Evolutionary conservation across 1,284 basidiomycete species (phyloP).

Genomic region (Sporisorium scitamineum): DNA sequence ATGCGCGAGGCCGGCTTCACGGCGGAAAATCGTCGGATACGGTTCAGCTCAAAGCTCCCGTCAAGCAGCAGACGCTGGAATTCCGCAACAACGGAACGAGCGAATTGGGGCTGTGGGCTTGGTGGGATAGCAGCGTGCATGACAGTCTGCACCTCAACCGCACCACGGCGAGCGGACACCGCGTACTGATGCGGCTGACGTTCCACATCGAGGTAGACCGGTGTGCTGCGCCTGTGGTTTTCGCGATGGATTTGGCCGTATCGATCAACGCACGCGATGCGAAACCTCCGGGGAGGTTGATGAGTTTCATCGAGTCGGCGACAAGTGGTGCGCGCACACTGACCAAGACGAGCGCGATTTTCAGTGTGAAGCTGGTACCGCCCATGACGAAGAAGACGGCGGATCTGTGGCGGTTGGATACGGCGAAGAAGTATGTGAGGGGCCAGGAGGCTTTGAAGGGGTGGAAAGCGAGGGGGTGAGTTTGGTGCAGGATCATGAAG

Average conservation of each 20-base stretch:
- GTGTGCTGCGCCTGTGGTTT: slow-evolving; percentile 84
- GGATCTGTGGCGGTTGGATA: slow-evolving; percentile 94
- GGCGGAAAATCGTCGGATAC: slow-evolving; percentile 74
- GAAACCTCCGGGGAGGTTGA: slow-evolving; percentile 82
- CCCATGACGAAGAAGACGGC: slow-evolving; percentile 85
- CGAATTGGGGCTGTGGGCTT: slow-evolving; percentile 60
- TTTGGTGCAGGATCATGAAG: slow-evolving; percentile 85
- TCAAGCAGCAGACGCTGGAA: slow-evolving; percentile 55
- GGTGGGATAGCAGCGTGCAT: slow-evolving; percentile 96
- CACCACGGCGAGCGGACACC: slow-evolving; percentile 81
- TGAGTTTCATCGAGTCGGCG: slow-evolving; percentile 71
- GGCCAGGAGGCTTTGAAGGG: slow-evolving; percentile 84
- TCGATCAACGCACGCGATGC: slow-evolving; percentile 88
- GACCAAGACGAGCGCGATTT: slow-evolving; percentile 78
- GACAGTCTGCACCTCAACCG: slow-evolving; percentile 87
- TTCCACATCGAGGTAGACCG: slow-evolving; percentile 85
- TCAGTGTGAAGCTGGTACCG: slow-evolving; percentile 82
- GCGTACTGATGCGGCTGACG: slow-evolving; percentile 81
- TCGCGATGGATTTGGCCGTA: slow-evolving; percentile 87
- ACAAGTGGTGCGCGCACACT: slow-evolving; percentile 72
- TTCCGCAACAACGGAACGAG: slow-evolving; percentile 58
- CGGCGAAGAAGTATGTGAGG: slow-evolving; percentile 89
- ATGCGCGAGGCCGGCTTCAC: slow-evolving; percentile 83
- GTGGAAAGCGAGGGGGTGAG: slow-evolving; percentile 89
- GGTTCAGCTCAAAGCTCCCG: slow-evolving; percentile 47